Conservation (phyloP, 177 flowering plant species). For the Vitis hybrid region DNA sequence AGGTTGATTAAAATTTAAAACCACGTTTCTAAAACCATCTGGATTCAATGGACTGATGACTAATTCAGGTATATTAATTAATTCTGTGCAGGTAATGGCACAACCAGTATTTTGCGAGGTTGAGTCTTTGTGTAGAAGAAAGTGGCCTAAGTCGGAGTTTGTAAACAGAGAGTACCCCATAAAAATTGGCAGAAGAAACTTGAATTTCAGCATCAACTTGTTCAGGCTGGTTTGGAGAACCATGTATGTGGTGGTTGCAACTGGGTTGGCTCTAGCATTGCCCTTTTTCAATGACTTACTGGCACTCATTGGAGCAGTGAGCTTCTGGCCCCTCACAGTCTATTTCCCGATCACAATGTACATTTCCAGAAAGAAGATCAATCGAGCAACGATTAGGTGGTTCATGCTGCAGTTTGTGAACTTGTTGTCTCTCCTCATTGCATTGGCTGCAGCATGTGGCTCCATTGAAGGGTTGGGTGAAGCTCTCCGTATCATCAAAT, state of each 20-base stretch:
- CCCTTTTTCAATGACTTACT: slow-evolving; percentile 61
- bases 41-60: no score
- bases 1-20: no score
- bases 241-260: slow-evolving; percentile 26
- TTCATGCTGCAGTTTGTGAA: slow-evolving; percentile 25
- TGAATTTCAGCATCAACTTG: slow-evolving; percentile 25
- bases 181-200: slow-evolving; percentile 7
- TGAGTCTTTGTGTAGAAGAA: slow-evolving; percentile 31
- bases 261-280: slow-evolving; percentile 40
- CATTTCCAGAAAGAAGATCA: slow-evolving; percentile 33
- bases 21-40: no score
- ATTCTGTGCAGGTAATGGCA: slow-evolving; percentile 33
- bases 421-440: slow-evolving; percentile 31
- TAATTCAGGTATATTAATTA: no score
- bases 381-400: slow-evolving; percentile 19
- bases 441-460: slow-evolving; percentile 37
- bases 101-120: slow-evolving; percentile 42
- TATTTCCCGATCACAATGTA: slow-evolving; percentile 53
- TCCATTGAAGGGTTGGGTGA: slow-evolving; percentile 39
- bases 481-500: slow-evolving; percentile 15
- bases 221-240: slow-evolving; percentile 46
- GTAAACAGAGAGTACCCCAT: slow-evolving; percentile 27
- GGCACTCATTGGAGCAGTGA: slow-evolving; percentile 47
- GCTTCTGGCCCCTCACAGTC: slow-evolving; percentile 50
- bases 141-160: slow-evolving; percentile 36